Percentiles rank a stretch among this genome's conserved stretches.
Conservation (phyloP, 139 green algal genomes). For the Volvox reticuliferus region DNA sequence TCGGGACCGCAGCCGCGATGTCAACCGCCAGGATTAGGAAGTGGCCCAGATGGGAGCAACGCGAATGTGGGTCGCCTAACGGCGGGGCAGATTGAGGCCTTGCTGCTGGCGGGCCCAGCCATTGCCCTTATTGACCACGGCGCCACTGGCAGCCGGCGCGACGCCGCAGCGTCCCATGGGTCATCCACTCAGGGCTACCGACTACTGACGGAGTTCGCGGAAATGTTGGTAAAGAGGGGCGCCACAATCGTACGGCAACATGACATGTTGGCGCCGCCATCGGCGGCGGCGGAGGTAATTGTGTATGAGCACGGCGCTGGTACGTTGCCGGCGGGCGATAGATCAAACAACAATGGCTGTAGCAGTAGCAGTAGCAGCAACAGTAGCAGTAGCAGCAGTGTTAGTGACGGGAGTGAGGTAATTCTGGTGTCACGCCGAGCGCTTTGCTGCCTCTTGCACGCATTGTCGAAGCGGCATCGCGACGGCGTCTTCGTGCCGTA, state of each 20-base stretch:
- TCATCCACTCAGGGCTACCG: constrained; percentile 8
- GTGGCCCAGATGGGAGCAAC: neutral
- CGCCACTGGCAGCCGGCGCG: neutral
- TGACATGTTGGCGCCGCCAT: neutral
- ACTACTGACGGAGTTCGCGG: neutral
- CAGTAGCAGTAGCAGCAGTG: neutral
- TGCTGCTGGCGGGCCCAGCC: neutral
- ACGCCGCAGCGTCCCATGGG: neutral
- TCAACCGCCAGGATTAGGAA: neutral
- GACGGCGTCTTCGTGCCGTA: neutral
- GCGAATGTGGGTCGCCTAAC: neutral
- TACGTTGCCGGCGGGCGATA: no score
- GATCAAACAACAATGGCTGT: no score
- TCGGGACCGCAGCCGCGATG: neutral
- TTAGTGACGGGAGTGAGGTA: neutral
- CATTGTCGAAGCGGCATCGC: neutral
- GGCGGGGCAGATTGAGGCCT: neutral
- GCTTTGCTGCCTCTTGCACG: constrained; percentile 20
- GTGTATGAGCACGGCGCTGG: no score
- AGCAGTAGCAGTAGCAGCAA: neutral
- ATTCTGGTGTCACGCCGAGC: neutral
- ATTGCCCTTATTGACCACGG: neutral
- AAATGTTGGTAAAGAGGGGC: neutral
- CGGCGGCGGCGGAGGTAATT: neutral
- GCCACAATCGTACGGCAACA: neutral